These are phyloP conservation scores for Diplodia intermedia DNA, from an alignment of 2,329 filamentous ascomycete species.

Conservation along the genomic window DNA sequence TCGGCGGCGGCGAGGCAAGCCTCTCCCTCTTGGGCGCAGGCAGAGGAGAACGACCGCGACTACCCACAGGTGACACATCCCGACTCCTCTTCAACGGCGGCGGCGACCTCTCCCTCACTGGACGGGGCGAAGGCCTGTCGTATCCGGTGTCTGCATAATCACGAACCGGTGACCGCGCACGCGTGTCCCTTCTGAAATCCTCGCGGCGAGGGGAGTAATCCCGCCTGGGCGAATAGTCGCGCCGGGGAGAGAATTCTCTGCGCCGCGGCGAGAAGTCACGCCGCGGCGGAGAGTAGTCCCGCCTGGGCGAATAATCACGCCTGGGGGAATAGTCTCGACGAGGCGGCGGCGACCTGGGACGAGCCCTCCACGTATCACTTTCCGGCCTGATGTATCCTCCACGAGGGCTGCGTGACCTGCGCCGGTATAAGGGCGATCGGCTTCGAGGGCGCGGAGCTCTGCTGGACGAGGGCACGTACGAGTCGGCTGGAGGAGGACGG, in stretches of 20 bases:
- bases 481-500: conserved; percentile 48
- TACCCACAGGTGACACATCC: conserved; percentile 56
- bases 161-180: conserved; percentile 49
- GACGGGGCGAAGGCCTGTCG: conserved; percentile 49
- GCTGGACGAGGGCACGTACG: conserved; percentile 48
- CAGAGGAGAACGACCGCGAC: conserved; percentile 54
- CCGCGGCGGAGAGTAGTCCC: conserved; percentile 36
- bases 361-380: conserved; percentile 51
- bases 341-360: conserved; percentile 60
- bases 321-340: conserved; percentile 47
- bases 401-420: conserved; percentile 51
- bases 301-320: conserved; percentile 52
- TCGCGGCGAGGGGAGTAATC: conserved; percentile 13
- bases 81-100: conserved; percentile 52
- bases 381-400: conserved; percentile 41
- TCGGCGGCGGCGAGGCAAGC: conserved; percentile 47
- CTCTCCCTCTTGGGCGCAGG: conserved; percentile 50
- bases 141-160: conserved; percentile 48
- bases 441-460: conserved; percentile 47
- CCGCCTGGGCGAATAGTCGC: conserved; percentile 36
- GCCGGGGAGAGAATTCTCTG: conserved; percentile 49
- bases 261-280: conserved; percentile 53
- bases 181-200: conserved; percentile 34
- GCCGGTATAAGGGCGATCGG: conserved; percentile 46
- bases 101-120: conserved; percentile 53